Percentiles rank a stretch among this genome's conserved stretches.
Conservation (phyloP, 768 basidiomycete genomes). For the Mrakia gelida region DNA sequence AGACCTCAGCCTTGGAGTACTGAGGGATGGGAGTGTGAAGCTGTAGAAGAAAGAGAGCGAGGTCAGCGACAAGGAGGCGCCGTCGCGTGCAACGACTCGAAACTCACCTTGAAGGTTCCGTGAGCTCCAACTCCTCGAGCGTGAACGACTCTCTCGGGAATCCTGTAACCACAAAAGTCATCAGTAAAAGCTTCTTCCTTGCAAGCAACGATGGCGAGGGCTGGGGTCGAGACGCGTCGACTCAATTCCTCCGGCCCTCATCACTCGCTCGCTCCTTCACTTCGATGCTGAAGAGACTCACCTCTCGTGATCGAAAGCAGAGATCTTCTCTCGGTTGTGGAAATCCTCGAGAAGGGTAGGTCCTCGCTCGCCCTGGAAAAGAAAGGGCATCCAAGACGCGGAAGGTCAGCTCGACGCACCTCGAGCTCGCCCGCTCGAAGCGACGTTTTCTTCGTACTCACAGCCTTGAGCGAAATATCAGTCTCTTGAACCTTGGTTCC, state of each 20-base stretch:
- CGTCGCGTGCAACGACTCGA: background rate
- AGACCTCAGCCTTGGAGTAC: constrained; percentile 52
- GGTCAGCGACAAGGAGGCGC: background rate
- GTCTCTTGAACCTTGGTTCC: constrained; percentile 43
- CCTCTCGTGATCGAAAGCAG: constrained; percentile 34
- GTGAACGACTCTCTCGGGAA: constrained; percentile 66
- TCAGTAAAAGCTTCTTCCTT: background rate
- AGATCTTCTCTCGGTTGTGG: constrained; percentile 43
- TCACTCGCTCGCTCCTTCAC: constrained; percentile 52
- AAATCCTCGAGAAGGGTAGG: constrained; percentile 65
- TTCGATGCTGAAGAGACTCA: constrained; percentile 55
- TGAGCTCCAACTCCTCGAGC: constrained; percentile 68
- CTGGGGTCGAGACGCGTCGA: no score
- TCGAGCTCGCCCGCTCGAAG: background rate
- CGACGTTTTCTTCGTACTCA: constrained; percentile 33
- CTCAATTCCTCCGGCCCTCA: no score
- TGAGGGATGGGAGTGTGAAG: constrained; percentile 66
- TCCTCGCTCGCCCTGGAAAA: constrained; percentile 46
- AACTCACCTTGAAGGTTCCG: constrained; percentile 63
- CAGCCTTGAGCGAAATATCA: constrained; percentile 43
- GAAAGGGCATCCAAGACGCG: background rate
- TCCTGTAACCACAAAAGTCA: constrained; percentile 44
- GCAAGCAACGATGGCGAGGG: no score
- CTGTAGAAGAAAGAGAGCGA: constrained; percentile 22
- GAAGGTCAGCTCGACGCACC: background rate